phyloP scores from a whole-genome alignment of 148 eudicot species.

The Suaeda aralocaspica region DNA sequence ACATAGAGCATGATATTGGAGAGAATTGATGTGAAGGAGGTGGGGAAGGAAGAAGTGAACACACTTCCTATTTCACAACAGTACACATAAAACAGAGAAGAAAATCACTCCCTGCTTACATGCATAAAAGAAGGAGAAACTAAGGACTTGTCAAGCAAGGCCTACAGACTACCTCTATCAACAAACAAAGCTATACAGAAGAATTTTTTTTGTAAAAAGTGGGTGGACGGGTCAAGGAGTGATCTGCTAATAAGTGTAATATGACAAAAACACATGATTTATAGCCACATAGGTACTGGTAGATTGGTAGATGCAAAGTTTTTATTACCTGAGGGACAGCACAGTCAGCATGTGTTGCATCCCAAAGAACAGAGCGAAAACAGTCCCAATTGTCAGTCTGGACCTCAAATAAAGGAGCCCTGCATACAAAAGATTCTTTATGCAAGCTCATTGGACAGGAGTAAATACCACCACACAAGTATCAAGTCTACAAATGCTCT shows the following conservation, averaged over 20 bases:
- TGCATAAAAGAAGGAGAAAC: not conserved
- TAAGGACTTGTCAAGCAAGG: not conserved
- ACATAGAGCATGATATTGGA: not conserved
- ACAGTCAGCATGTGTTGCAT: conserved; percentile 89
- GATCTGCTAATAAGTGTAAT: not conserved
- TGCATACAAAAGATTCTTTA: conserved; percentile 25
- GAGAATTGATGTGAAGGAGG: no score
- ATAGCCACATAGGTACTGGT: not conserved
- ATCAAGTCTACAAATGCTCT: not conserved
- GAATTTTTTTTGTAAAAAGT: not conserved
- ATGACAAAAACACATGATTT: not conserved
- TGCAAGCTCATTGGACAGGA: conserved; percentile 19
- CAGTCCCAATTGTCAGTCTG: conserved; percentile 94
- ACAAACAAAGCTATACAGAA: not conserved
- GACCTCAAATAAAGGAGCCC: conserved; percentile 98
- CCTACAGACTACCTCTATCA: not conserved
- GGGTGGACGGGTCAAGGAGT: not conserved
- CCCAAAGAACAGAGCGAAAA: conserved; percentile 76
- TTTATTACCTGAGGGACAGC: conserved; percentile 80
- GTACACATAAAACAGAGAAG: not conserved
- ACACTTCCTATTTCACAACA: not conserved
- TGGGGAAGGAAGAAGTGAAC: not conserved
- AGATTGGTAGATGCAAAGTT: conserved; percentile 9
- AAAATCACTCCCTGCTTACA: not conserved
- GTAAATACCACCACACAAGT: not conserved